A percentile compares a stretch with the other conserved stretches of the same genome.
phyloP scores from a whole-genome alignment of 345 rosid species.

The Boechera divaricarpa region DNA sequence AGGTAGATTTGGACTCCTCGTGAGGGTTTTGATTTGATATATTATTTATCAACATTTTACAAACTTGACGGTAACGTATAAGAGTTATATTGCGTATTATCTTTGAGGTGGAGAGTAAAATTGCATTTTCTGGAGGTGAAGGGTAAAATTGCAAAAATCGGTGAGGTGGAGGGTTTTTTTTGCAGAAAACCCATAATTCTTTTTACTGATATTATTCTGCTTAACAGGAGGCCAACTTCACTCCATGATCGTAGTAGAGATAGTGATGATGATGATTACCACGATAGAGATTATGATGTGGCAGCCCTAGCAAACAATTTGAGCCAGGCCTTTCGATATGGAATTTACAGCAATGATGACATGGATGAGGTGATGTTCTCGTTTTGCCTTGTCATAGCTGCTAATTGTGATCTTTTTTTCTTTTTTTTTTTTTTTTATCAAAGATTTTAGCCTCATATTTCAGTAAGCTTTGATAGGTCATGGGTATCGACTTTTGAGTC shows the following conservation, averaged over 20 bases:
- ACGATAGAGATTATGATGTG: conserved; percentile 94
- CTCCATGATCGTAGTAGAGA: conserved; percentile 82
- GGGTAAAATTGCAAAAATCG: too few relatives aligned
- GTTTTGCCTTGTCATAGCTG: conserved; percentile 28
- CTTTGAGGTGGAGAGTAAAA: too few relatives aligned
- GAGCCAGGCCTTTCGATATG: conserved; percentile 92
- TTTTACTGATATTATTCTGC: conserved; percentile 33
- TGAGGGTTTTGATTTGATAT: too few relatives aligned
- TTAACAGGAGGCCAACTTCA: conserved; percentile 86
- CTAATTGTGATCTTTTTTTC: conserved; percentile 15
- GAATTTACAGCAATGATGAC: conserved; percentile 78
- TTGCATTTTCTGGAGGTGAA: too few relatives aligned
- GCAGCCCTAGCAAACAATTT: conserved; percentile 91
- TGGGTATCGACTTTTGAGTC: background rate
- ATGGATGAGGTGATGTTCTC: conserved; percentile 70
- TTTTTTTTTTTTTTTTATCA: background rate
- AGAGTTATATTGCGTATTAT: too few relatives aligned
- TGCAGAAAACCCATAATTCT: background rate
- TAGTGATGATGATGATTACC: conserved; percentile 94
- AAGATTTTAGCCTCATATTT: conserved; percentile 6
- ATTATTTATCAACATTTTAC: too few relatives aligned
- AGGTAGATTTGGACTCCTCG: too few relatives aligned
- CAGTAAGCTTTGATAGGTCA: conserved; percentile 4
- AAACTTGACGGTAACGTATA: too few relatives aligned
- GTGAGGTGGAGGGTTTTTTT: too few relatives aligned